phyloP scores from a whole-genome alignment of 139 green algal species.

The Chlamydomonas sp. region DNA sequence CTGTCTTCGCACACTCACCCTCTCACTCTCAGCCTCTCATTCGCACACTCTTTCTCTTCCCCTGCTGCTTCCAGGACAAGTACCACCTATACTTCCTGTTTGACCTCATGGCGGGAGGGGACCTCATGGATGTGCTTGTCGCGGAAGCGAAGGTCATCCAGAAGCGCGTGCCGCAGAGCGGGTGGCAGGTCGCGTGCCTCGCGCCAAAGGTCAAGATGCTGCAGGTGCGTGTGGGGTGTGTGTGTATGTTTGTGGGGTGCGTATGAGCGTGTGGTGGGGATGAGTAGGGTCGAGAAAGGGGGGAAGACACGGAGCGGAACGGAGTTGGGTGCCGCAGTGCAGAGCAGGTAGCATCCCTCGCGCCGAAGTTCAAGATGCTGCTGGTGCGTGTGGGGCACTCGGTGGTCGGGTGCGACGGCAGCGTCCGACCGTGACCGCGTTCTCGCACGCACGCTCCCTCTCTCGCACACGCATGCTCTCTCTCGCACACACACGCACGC shows the following conservation, averaged over 20 bases:
- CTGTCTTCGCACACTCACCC: no score
- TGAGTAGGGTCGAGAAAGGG: neutral
- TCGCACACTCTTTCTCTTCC: no score
- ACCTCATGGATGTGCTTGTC: conserved; percentile 90
- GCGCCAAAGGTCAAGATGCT: conserved; percentile 41
- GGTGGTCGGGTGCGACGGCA: no score
- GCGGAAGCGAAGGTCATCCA: conserved; percentile 81
- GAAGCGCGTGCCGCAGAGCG: conserved; percentile 40
- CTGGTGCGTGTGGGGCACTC: no score
- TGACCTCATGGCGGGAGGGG: conserved; percentile 85
- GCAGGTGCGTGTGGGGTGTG: no score
- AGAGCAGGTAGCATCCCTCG: conserved; percentile 36
- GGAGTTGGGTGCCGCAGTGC: conserved; percentile 42
- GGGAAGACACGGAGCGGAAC: neutral
- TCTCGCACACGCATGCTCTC: no score
- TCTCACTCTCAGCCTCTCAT: no score
- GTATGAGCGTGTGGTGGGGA: neutral
- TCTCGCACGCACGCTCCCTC: no score
- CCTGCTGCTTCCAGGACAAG: conserved; percentile 70
- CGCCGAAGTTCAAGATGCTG: conserved; percentile 35
- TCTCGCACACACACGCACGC: no score
- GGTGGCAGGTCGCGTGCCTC: conserved; percentile 45
- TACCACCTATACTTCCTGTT: conserved; percentile 94
- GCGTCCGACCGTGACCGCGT: no score
- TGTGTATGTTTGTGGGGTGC: neutral